These are phyloP conservation scores for Fusarium foetens DNA, from an alignment of 2,329 filamentous ascomycete species.

Conservation along the genomic window DNA sequence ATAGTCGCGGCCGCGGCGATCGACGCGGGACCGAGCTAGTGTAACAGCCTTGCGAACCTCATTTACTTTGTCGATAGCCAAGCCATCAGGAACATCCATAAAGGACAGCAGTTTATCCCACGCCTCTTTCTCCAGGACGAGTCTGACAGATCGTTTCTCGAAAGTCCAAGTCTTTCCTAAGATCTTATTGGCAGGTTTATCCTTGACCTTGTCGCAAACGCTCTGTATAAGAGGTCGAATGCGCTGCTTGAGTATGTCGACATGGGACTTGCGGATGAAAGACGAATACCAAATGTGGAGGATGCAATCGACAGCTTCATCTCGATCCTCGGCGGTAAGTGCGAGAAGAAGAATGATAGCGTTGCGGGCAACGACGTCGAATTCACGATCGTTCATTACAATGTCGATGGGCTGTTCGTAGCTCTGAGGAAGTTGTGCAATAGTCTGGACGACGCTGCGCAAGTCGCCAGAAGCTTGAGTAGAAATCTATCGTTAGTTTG, in stretches of 20 bases:
- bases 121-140: background rate
- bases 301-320: conserved; percentile 1
- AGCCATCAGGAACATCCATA: background rate
- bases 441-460: conserved; percentile 14
- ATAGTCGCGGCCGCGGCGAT: background rate
- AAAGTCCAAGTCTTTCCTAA: background rate
- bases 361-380: conserved; percentile 19
- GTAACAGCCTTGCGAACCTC: background rate
- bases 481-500: accelerated
- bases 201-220: background rate
- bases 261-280: background rate
- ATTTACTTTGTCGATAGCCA: background rate
- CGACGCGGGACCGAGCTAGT: background rate
- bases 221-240: background rate
- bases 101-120: conserved; percentile 3
- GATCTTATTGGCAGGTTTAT: accelerated
- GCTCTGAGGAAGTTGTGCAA: background rate
- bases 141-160: background rate
- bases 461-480: conserved; percentile 20
- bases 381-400: conserved; percentile 15
- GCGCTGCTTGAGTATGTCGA: background rate
- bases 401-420: background rate
- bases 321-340: background rate
- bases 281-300: conserved; percentile 26
- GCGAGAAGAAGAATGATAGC: conserved; percentile 10